Base-by-base conservation (phyloP, 1,284 basidiomycete species). In the Gomphus bonarii region DNA sequence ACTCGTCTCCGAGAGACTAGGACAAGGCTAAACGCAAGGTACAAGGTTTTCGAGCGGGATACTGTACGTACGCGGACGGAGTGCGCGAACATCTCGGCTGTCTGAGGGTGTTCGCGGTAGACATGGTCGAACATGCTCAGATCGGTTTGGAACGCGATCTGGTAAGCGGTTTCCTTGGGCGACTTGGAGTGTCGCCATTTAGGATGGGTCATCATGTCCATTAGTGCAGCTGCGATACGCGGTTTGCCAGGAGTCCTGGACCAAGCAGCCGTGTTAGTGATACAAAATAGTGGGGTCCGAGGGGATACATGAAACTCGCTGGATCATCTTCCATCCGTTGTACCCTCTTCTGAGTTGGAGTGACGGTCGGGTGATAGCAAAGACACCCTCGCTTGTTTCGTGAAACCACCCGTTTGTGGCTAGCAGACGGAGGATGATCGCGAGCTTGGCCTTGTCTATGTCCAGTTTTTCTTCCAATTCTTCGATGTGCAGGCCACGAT, bases 141-240 rank as follows among this genome's bases (percentile, higher is more conserved):
- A 22, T 61, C 46, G 2, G 65, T 66, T 20, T 61, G 42, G 56
- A 64, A 58, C 7, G 62, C 59, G 8, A 67, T 35, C 50, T 66
- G 65, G 46, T 63, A 66, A 12, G 65, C 65, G 9, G 65, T 64
- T 47, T 65, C 59, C 22, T 58, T 56, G 3, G 62, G 54, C 3
- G 59, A 61, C 6, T 58, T 50, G 3, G 64, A 65, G 51, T 65
- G 62, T 30, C 60, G 63, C 65, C 65, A 67, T 38, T 65, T 60
- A 1, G 64, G 60, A 43, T 62, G 63, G 50, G 62, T 62, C 40
- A 66, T 54, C 30, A 65, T 61, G 31, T 62, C 54, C 12, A 63
- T 16, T 1, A 67, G 57, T 1, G 62, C 52, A 2, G 55, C 18
- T 11, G 65, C 63, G 20, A 65, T 51, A 33, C 54, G 57, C 7